Evolutionary conservation across 768 basidiomycete genomes (phyloP), one percentile per base, ranked within the genome.

Genomic region (Cubamyces sp.): DNA sequence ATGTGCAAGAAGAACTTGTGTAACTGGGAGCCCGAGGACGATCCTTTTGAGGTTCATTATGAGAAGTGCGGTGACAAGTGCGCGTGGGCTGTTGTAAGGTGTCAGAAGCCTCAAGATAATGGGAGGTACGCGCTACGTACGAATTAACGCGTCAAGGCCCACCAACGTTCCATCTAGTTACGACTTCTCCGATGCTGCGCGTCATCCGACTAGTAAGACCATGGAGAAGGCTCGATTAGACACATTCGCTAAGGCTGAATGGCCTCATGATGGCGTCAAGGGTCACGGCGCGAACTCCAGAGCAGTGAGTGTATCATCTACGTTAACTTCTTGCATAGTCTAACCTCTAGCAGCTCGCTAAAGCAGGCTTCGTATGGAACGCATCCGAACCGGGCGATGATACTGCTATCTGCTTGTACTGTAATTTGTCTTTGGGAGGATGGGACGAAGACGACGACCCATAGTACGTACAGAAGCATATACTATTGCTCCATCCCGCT

Each of bases 361-460:
- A 84, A 66, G 94, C 94, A 3, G 96, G 96, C 8, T 97, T 96
- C 70, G 82, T 92, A 0, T 92, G 82, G 71, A 87, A 87, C 0
- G 91, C 94, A 1, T 83, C 87, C 58, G 74, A 78, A 14, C 68
- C 78, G 1, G 87, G 82, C 3, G 89, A 92, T 66, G 96, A 98
- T 73, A 84, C 87, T 1, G 93, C 86, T 0, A 87, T 87, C 0
- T 98, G 96, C 74, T 78, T 94, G 5, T 94, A 94, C 70, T 98
- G 96, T 71, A 80, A 87, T 46, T 78, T 88, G 37, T 81, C 86
- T 1, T 83, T 96, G 3, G 87, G 87, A 57, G 93, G 91, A 1
- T 98, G 96, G 96, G 92, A 94, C 45, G 77, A 81, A 28, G 85
- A 84, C 15, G 96, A 98, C 72, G 87, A 96, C 74, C 96, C 96